Evolutionary conservation across 805 yeast species (phyloP).

Genomic region (Kodamaea kakaduensis): DNA sequence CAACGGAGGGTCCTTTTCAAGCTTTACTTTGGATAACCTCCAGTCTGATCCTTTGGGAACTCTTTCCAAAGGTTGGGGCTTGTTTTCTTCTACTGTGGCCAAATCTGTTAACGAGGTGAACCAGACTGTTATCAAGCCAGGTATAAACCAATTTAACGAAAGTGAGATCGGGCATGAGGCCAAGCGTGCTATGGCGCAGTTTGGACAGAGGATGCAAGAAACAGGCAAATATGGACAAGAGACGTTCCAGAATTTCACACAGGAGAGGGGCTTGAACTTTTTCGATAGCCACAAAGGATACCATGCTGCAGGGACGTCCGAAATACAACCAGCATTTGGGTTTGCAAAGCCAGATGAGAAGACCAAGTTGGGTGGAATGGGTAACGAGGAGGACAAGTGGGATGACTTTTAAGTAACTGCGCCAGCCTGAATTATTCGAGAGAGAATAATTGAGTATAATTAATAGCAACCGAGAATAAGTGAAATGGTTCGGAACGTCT

Average conservation of each 20-base stretch:
- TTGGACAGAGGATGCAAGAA: slow-evolving; percentile 90
- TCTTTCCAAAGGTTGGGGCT: slow-evolving; percentile 87
- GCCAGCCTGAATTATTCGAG: too few species aligned
- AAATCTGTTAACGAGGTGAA: slow-evolving; percentile 83
- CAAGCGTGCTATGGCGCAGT: slow-evolving; percentile 90
- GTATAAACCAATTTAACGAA: slow-evolving; percentile 69
- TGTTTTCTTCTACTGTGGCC: slow-evolving; percentile 80
- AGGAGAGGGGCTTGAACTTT: slow-evolving; percentile 43
- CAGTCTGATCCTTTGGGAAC: slow-evolving; percentile 91
- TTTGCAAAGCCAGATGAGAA: slow-evolving; percentile 52
- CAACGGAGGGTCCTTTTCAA: slow-evolving; percentile 45
- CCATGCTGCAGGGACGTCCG: slow-evolving; percentile 13
- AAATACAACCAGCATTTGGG: slow-evolving; percentile 66
- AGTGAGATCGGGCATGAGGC: slow-evolving; percentile 81
- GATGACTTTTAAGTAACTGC: slow-evolving; percentile 64
- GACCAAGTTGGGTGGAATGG: slow-evolving; percentile 53
- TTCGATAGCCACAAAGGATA: slow-evolving; percentile 29
- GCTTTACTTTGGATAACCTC: slow-evolving; percentile 61
- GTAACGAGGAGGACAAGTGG: slow-evolving; percentile 59
- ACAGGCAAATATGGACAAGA: slow-evolving; percentile 75
- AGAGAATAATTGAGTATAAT: too few species aligned
- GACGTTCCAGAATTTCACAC: slow-evolving; percentile 57
- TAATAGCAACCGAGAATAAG: too few species aligned
- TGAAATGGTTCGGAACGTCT: too few species aligned
- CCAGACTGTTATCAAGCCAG: slow-evolving; percentile 88